A percentile compares a stretch with the other conserved stretches of the same genome.
These are phyloP conservation scores for Penicillium macrosclerotiorum DNA, from an alignment of 495 filamentous ascomycete genomes.

Conservation along the genomic window DNA sequence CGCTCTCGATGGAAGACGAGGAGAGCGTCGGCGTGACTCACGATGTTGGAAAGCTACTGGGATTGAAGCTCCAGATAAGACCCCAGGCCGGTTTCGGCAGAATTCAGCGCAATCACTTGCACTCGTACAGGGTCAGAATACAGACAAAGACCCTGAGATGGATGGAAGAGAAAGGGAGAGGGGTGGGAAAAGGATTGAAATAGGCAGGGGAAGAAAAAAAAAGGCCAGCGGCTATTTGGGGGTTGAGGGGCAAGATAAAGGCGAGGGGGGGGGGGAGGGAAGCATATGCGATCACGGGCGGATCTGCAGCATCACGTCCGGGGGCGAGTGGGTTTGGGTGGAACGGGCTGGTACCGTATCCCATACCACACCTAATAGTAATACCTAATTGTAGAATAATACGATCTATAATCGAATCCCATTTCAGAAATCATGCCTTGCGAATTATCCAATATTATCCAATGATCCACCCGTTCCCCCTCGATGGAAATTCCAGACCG, in stretches of 20 bases:
- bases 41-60: conserved; percentile 12
- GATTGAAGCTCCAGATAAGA: conserved; percentile 21
- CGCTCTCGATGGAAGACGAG: too few species aligned
- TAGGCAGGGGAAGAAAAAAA: conserved; percentile 5
- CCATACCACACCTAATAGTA: too few species aligned
- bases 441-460: too few species aligned
- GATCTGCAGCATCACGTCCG: conserved; percentile 12
- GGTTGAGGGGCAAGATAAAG: conserved; percentile 20
- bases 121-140: not conserved
- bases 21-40: conserved; percentile 20
- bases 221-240: too few species aligned
- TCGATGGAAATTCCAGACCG: too few species aligned
- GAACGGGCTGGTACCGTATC: too few species aligned
- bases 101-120: conserved; percentile 14
- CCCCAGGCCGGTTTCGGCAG: conserved; percentile 27
- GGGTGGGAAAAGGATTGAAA: conserved; percentile 1
- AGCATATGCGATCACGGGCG: conserved; percentile 9
- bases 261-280: conserved; percentile 1
- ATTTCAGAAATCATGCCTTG: too few species aligned
- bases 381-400: too few species aligned
- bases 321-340: conserved; percentile 3
- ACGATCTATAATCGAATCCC: too few species aligned
- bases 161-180: conserved; percentile 4
- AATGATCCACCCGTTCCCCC: too few species aligned
- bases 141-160: conserved; percentile 1